These are phyloP conservation scores for Mucor lusitanicus DNA, from an alignment of 371 early-diverging fungal species.

Conservation along the genomic window DNA sequence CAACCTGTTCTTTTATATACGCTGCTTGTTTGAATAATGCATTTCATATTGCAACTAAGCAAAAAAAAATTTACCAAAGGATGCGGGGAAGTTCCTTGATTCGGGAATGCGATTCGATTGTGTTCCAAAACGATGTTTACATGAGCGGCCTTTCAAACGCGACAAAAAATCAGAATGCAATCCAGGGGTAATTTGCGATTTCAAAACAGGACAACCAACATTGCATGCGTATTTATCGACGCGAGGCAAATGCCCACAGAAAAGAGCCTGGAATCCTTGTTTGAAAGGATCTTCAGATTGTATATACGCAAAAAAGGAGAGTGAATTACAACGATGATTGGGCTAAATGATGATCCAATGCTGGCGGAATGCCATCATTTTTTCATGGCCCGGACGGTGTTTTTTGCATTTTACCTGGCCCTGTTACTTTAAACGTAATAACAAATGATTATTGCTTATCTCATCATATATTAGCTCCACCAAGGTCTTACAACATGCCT, in stretches of 20 bases:
- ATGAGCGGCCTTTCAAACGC: conserved; percentile 2
- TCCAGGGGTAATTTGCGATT: conserved; percentile 4
- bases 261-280: neutral
- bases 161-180: neutral
- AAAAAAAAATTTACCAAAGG: neutral
- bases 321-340: neutral
- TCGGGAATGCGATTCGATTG: conserved; percentile 5
- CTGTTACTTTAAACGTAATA: conserved; percentile 19
- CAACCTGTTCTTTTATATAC: neutral
- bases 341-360: conserved; percentile 18
- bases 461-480: conserved; percentile 6
- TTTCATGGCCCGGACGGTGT: conserved; percentile 42
- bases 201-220: neutral
- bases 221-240: neutral
- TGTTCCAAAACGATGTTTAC: neutral
- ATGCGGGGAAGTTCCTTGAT: conserved; percentile 14
- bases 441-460: conserved; percentile 13
- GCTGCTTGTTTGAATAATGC: neutral
- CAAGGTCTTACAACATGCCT: neutral
- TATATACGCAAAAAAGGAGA: conserved; percentile 1
- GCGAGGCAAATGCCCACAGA: neutral
- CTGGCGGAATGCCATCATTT: conserved; percentile 11
- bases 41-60: conserved; percentile 1
- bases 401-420: conserved; percentile 40
- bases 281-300: neutral